Conservation (phyloP, 148 eudicot species). For the Cornus controversa region DNA sequence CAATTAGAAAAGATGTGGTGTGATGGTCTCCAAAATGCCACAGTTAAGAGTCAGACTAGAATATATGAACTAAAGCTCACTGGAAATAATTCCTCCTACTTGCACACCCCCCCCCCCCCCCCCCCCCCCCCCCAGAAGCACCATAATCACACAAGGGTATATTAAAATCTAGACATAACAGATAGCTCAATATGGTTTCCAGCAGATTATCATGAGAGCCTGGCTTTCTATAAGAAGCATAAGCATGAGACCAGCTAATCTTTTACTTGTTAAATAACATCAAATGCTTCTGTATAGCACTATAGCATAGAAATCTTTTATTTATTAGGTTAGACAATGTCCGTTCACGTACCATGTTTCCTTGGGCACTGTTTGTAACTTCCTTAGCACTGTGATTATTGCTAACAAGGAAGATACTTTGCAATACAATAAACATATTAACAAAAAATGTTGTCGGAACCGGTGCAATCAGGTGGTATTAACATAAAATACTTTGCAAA, state of each 20-base stretch:
- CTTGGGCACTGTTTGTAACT: constrained; percentile 86
- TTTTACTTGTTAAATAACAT: neutral
- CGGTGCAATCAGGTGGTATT: too few species aligned
- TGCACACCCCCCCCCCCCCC: too few species aligned
- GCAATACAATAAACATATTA: neutral
- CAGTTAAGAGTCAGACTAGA: neutral
- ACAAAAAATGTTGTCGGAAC: too few species aligned
- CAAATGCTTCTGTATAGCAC: neutral
- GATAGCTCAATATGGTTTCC: neutral
- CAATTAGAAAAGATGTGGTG: too few species aligned
- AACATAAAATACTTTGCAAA: too few species aligned
- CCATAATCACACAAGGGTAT: neutral
- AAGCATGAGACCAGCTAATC: neutral
- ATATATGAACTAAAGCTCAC: neutral
- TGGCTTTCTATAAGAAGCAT: neutral
- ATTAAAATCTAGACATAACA: neutral
- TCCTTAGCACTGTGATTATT: constrained; percentile 94
- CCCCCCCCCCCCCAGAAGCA: neutral
- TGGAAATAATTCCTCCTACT: neutral
- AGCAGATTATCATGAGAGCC: neutral
- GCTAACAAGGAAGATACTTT: constrained; percentile 47
- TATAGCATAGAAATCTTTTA: neutral
- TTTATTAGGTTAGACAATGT: constrained; percentile 5
- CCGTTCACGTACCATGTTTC: constrained; percentile 67
- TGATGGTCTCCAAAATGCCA: too few species aligned